phyloP scores from a whole-genome alignment of 805 yeast species.

The Starmerella tilneyi region DNA sequence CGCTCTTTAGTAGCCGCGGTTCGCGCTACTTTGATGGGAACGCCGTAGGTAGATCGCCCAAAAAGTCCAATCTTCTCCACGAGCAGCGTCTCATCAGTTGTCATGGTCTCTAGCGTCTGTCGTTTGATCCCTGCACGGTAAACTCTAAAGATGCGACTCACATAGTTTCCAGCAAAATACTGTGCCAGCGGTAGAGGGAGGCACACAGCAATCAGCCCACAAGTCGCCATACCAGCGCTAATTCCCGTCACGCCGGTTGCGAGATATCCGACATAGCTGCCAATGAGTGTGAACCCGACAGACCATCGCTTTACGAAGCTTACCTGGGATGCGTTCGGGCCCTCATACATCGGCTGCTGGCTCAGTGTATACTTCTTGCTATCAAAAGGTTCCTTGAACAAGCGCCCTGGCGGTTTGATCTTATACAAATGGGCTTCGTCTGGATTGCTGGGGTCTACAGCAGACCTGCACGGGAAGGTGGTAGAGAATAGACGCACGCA shows the following conservation, averaged over 20 bases:
- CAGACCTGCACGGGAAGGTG: constrained; percentile 14
- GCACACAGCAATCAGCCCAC: constrained; percentile 37
- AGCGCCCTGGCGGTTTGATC: constrained; percentile 36
- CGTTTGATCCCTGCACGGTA: constrained; percentile 46
- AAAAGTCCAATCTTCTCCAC: constrained; percentile 57
- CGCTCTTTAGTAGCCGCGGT: constrained; percentile 34
- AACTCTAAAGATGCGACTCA: constrained; percentile 58
- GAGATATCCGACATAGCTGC: constrained; percentile 53
- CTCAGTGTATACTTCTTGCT: constrained; percentile 42
- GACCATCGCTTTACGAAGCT: constrained; percentile 54
- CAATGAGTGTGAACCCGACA: constrained; percentile 50
- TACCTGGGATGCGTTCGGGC: constrained; percentile 53
- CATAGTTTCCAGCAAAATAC: constrained; percentile 54
- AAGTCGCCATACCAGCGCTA: constrained; percentile 39
- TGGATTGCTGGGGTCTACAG: constrained; percentile 30
- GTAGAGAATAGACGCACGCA: neutral
- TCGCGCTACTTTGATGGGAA: constrained; percentile 44
- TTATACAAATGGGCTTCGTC: constrained; percentile 36
- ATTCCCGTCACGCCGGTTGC: constrained; percentile 39
- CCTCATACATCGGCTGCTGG: constrained; percentile 51
- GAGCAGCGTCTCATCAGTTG: constrained; percentile 52
- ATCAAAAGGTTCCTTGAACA: constrained; percentile 41
- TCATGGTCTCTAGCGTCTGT: constrained; percentile 54
- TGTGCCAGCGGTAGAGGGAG: constrained; percentile 50
- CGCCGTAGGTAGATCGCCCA: constrained; percentile 57